Evolutionary conservation across 2,329 filamentous ascomycete genomes (phyloP).

Genomic region (Pseudogymnoascus sp.): DNA sequence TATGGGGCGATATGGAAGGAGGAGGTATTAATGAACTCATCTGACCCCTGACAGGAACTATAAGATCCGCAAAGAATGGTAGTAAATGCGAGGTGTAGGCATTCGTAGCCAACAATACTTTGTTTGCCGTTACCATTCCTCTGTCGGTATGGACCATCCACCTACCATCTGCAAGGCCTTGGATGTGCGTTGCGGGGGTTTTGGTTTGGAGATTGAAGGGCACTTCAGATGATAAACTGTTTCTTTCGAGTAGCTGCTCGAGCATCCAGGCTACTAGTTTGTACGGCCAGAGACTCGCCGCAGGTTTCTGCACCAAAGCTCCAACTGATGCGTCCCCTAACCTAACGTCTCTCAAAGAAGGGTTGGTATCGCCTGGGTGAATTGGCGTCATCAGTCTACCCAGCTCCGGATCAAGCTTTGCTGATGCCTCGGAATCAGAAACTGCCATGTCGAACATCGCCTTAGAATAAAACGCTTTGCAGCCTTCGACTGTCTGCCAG

Average conservation of each 20-base stretch:
- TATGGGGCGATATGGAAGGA: conserved; percentile 26
- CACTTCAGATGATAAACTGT: not conserved
- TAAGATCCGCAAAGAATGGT: conserved; percentile 59
- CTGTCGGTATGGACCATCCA: conserved; percentile 63
- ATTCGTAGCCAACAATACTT: conserved; percentile 74
- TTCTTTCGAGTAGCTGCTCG: conserved; percentile 33
- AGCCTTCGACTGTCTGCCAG: conserved; percentile 56
- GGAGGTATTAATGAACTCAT: conserved; percentile 61
- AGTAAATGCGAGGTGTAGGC: conserved; percentile 73
- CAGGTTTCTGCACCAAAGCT: conserved; percentile 56
- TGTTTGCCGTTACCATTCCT: conserved; percentile 55
- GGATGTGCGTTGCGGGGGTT: conserved; percentile 53
- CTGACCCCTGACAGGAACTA: conserved; percentile 71
- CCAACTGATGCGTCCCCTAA: conserved; percentile 39
- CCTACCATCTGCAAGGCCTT: conserved; percentile 26
- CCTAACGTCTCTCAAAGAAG: conserved; percentile 44
- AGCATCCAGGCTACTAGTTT: conserved; percentile 71
- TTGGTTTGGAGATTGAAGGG: conserved; percentile 67
- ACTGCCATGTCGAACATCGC: conserved; percentile 47
- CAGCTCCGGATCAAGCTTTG: conserved; percentile 48
- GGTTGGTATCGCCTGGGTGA: conserved; percentile 25
- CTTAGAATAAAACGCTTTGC: conserved; percentile 55
- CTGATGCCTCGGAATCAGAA: conserved; percentile 44
- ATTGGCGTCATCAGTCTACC: conserved; percentile 34
- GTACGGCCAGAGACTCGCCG: conserved; percentile 73